These are phyloP conservation scores for Chaetothyriales sp. DNA, from an alignment of 2,329 filamentous ascomycete species.

Conservation along the genomic window DNA sequence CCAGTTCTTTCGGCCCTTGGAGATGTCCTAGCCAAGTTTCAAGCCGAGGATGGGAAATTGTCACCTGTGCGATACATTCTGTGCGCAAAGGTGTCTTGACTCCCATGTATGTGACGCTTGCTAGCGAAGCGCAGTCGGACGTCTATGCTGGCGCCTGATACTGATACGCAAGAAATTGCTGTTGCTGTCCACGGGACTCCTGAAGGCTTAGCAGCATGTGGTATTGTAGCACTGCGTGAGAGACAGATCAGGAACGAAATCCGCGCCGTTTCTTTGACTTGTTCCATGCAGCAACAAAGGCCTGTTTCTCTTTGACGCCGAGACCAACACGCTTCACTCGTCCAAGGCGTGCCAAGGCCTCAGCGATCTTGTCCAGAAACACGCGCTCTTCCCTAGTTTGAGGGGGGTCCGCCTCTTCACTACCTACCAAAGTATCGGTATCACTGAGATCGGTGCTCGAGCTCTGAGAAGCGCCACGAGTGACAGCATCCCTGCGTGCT, in stretches of 20 bases:
- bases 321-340: slow-evolving; percentile 79
- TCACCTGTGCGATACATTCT: background rate
- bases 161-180: no score
- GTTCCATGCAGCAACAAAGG: slow-evolving; percentile 61
- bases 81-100: background rate
- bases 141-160: background rate
- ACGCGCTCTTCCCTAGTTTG: slow-evolving; percentile 45
- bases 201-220: background rate
- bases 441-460: slow-evolving; percentile 26
- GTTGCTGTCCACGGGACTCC: background rate
- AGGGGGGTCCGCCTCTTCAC: slow-evolving; percentile 19
- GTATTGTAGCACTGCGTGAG: background rate
- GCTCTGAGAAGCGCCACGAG: slow-evolving; percentile 25
- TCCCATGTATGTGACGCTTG: background rate
- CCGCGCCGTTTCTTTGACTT: slow-evolving; percentile 16
- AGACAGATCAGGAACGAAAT: background rate
- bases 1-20: background rate
- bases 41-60: background rate
- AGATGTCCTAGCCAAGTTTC: background rate
- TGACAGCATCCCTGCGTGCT: slow-evolving; percentile 4
- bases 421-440: slow-evolving; percentile 16
- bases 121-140: background rate
- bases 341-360: slow-evolving; percentile 72
- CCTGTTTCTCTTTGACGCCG: slow-evolving; percentile 64
- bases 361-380: slow-evolving; percentile 63